Evolutionary conservation across 2,329 filamentous ascomycete genomes (phyloP).

Genomic region (Hirsutella minnesotensis): DNA sequence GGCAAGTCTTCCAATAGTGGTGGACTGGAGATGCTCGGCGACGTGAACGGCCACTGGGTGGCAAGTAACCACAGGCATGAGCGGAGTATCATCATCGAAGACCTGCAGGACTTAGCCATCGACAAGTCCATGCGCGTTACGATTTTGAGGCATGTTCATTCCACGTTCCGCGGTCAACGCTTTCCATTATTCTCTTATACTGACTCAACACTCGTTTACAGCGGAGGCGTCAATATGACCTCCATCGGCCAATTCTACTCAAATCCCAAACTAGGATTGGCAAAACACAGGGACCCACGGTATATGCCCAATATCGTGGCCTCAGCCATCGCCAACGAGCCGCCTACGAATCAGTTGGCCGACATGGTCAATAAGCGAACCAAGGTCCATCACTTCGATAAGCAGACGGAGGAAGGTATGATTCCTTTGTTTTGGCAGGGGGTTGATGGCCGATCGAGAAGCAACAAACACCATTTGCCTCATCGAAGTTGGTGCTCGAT

Average conservation of each 20-base stretch:
- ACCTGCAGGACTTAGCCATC: conserved; percentile 84
- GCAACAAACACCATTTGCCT: conserved; percentile 81
- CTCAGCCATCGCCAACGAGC: conserved; percentile 87
- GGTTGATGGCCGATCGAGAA: conserved; percentile 77
- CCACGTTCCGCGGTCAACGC: no score
- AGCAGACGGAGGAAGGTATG: conserved; percentile 86
- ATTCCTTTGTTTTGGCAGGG: conserved; percentile 86
- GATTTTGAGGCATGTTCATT: conserved; percentile 55
- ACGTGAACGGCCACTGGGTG: conserved; percentile 95
- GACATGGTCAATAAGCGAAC: conserved; percentile 91
- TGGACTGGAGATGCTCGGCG: conserved; percentile 82
- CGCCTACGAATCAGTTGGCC: conserved; percentile 75
- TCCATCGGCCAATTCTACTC: conserved; percentile 93
- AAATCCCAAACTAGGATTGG: conserved; percentile 64
- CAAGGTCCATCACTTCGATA: conserved; percentile 61
- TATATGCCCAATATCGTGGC: conserved; percentile 97
- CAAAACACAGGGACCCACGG: conserved; percentile 84
- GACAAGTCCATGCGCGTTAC: conserved; percentile 88
- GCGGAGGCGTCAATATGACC: conserved; percentile 87
- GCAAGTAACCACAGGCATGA: conserved; percentile 90
- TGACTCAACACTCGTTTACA: conserved; percentile 14
- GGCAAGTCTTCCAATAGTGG: conserved; percentile 76
- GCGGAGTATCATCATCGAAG: conserved; percentile 74
- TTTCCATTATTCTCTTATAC: neutral
- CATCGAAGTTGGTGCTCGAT: conserved; percentile 96